phyloP scores from a whole-genome alignment of 2,329 filamentous ascomycete species.

The Geoglossum cookeanum region DNA sequence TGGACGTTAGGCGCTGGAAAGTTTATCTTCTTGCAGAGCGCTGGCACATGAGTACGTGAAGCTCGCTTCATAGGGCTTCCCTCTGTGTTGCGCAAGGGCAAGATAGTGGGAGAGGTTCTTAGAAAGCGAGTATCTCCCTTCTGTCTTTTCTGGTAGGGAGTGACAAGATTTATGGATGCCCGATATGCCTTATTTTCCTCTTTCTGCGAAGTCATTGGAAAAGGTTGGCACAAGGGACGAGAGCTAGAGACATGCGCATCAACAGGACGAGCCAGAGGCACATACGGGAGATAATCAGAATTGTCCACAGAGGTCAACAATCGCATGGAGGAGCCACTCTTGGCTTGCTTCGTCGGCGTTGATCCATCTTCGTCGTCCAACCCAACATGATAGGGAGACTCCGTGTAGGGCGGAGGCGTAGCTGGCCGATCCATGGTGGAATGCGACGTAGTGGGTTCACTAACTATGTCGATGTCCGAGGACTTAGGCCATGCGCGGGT shows the following conservation, averaged over 20 bases:
- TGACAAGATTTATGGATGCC: not conserved
- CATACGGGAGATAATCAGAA: slow-evolving; percentile 17
- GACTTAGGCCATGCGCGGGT: not conserved
- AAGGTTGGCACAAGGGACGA: not conserved
- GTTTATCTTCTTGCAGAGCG: not conserved
- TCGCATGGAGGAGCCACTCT: slow-evolving; percentile 24
- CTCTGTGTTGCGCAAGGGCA: not conserved
- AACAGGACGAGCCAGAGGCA: slow-evolving; percentile 7
- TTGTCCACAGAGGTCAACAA: slow-evolving; percentile 23
- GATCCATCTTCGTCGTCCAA: slow-evolving; percentile 2
- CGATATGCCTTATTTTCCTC: not conserved
- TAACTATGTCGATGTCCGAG: not conserved
- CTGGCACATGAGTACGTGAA: not conserved
- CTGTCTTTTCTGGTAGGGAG: not conserved
- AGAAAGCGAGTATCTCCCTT: not conserved
- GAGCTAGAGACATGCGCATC: slow-evolving; percentile 6
- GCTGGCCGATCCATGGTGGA: slow-evolving; percentile 1
- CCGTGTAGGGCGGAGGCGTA: slow-evolving; percentile 2
- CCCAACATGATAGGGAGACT: slow-evolving; percentile 3
- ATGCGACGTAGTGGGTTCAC: not conserved
- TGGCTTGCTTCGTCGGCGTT: slow-evolving; percentile 9
- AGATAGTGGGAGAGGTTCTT: not conserved
- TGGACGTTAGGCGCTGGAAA: not conserved
- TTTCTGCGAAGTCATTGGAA: slow-evolving; percentile 2
- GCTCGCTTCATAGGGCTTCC: not conserved